phyloP scores from a whole-genome alignment of 768 basidiomycete species.

The Tricholoma terreum region DNA sequence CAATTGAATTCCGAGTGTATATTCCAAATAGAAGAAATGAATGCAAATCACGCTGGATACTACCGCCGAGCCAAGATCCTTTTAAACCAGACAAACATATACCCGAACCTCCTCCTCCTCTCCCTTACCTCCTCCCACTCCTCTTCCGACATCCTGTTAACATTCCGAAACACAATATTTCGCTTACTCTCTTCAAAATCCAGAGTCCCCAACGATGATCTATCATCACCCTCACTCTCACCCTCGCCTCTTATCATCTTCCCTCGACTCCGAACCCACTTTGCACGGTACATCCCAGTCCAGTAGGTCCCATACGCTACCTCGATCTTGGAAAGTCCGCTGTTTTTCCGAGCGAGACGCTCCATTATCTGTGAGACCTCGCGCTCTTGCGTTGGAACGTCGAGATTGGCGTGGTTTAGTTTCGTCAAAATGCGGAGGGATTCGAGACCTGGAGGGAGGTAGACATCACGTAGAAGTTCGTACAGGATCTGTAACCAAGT shows the following conservation, averaged over 20 bases:
- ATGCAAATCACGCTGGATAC: too few species aligned
- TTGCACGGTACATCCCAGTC: constrained; percentile 28
- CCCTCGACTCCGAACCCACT: constrained; percentile 20
- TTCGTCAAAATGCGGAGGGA: constrained; percentile 21
- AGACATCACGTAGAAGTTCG: constrained; percentile 15
- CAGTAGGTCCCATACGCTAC: constrained; percentile 30
- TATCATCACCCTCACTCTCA: not conserved
- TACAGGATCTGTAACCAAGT: constrained; percentile 15
- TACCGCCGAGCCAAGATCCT: not conserved
- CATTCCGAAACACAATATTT: constrained; percentile 16
- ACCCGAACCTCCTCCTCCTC: not conserved
- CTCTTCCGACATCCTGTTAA: not conserved
- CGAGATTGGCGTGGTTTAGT: constrained; percentile 20
- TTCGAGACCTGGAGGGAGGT: constrained; percentile 17
- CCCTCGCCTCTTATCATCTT: not conserved
- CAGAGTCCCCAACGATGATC: constrained; percentile 22
- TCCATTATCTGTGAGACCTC: constrained; percentile 23
- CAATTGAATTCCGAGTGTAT: too few species aligned
- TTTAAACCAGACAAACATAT: constrained; percentile 4
- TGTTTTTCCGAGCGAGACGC: constrained; percentile 17
- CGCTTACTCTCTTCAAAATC: constrained; percentile 28
- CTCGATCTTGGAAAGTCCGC: constrained; percentile 19
- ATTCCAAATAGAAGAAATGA: too few species aligned
- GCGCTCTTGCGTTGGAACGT: constrained; percentile 19
- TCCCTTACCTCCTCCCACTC: constrained; percentile 1